Conservation (phyloP, 164 flowering plant species). For the Nymphaea thermarum region DNA sequence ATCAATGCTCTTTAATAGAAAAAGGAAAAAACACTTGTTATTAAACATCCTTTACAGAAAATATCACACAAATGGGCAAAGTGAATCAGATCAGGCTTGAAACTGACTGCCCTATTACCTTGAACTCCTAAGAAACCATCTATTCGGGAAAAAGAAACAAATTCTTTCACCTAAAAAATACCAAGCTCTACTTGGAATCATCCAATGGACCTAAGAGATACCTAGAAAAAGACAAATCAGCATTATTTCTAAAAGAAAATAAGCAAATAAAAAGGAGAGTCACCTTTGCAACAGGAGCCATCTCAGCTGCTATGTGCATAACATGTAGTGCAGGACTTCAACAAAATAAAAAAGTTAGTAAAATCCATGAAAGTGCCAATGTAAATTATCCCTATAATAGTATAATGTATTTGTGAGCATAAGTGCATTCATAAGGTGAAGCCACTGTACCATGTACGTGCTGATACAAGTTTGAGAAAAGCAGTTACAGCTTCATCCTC, state of each 20-base stretch:
- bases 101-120: too few species aligned
- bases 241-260: too few species aligned
- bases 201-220: too few species aligned
- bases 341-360: slow-evolving; percentile 14
- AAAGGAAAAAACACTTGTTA: too few species aligned
- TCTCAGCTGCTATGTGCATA: slow-evolving; percentile 93
- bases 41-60: too few species aligned
- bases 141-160: too few species aligned
- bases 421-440: neutral
- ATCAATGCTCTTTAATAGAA: too few species aligned
- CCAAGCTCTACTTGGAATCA: too few species aligned
- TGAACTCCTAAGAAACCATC: neutral
- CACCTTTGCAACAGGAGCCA: slow-evolving; percentile 99
- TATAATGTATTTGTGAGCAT: neutral
- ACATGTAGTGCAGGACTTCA: slow-evolving; percentile 70
- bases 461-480: slow-evolving; percentile 48
- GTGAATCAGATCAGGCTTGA: too few species aligned
- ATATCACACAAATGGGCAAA: too few species aligned
- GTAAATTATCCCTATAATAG: neutral
- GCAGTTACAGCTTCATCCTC: slow-evolving; percentile 41
- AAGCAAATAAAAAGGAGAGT: slow-evolving; percentile 5
- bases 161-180: too few species aligned
- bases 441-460: slow-evolving; percentile 37
- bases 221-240: too few species aligned
- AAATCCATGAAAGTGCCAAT: neutral